Evolutionary conservation across 2,329 filamentous ascomycete species (phyloP), one percentile per base, ranked within the genome.

Genomic region (Ampelomyces quisqualis): DNA sequence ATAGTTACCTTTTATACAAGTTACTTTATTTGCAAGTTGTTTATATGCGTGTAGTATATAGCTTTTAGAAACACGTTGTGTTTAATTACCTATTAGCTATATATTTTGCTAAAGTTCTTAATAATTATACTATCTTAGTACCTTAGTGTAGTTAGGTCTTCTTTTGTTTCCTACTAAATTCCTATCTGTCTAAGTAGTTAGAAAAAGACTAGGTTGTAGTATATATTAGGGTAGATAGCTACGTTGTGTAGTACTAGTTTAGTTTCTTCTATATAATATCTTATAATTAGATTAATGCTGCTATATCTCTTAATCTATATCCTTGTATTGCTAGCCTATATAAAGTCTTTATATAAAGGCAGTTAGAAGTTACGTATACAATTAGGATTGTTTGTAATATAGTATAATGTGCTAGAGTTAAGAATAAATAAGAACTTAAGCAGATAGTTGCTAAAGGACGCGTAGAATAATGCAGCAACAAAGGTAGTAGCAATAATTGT

Each of bases 161-260:
- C 3, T 23, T 40, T n/a, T 4, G 14, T 34, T 34, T 40, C 22
- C 30, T 34, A 34, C 38, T 34, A 40, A 21, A 40, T 34, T 13
- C 19, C 15, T 29, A 34, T 7, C 9, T 30, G 10, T 9, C 24
- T 20, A n/a, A 40, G 29, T 8, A 34, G 18, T 21, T 15, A 17
- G 14, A 40, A 40, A 5, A 14, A 40, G 11, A 40, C 38, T 26
- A 40, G 38, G 23, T 40, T 40, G 13, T 28, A 40, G 8, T 18
- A 20, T 24, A 40, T 13, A 20, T 40, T 21, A 19, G 19, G 22
- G 30, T 21, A 40, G 7, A 24, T 24, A 11, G 31, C 31, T n/a
- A 40, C 20, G 20, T 40, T 28, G 17, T 34, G 14, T 19, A 40
- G 31, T 7, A 6, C 14, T 34, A 40, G 24, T 22, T 19, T 40